Base-by-base conservation (phyloP, 2,329 filamentous ascomycete genomes). In the Chrysoporthe austroafricana region DNA sequence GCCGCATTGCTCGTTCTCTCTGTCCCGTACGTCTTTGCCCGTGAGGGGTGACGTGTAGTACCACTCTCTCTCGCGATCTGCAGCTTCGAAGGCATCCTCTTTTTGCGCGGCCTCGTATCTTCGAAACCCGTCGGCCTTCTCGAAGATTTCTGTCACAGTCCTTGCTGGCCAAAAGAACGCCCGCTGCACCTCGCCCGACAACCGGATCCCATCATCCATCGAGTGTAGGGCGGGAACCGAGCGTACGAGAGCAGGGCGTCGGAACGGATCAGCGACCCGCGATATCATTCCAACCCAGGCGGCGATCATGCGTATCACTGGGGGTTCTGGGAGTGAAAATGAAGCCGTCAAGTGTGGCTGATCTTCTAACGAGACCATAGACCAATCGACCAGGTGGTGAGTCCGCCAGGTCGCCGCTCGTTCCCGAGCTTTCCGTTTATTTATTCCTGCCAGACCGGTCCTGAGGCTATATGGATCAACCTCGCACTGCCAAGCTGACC, bases 401-500 rank as follows among this genome's bases (percentile, higher is more conserved):
- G 4, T 50, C 18, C 18, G 46, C 63, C 63, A 59, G 34, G 54
- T 48, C 16, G 21, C 8, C 9, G 32, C 32, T 14, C 32, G 26
- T 26, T 42, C n/a, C 2, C 11, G 48, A 4, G 52, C 52, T 16
- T 14, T 26, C 48, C 9, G n/a, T 13, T 13, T 7, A 21, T 7
- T 21, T 1, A 32, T 32, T 8, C 21, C 26, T 21, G 9, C 54
- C 14, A 64, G 36, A 11, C 63, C 63, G 8, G 26, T 32, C 39
- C 4, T 18, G 2, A 64, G 54, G 16, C 63, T 64, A 4, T n/a
- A 34, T 18, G 63, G 63, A 52, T 64, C 63, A 5, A 64, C 3
- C n/a, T 48, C 13, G 43, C 63, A 64, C 36, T 50, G 54, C 54
- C 63, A 64, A 1, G 50, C 63, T 9, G 54, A 21, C 63, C 63